phyloP scores from a whole-genome alignment of 176 grass and related monocot species.

The Zea mays region DNA sequence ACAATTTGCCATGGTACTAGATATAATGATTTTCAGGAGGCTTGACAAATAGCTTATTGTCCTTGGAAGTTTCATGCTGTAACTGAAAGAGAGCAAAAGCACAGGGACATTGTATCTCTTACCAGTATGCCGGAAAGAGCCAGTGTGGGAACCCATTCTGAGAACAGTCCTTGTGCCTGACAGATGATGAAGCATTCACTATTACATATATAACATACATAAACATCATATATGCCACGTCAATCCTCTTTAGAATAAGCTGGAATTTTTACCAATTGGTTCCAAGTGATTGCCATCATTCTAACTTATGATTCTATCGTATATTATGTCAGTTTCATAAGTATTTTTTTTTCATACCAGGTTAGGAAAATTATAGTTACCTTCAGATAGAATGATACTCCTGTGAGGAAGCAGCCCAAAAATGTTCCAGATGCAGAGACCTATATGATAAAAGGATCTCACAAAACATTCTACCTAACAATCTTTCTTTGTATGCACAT shows the following conservation, averaged over 20 bases:
- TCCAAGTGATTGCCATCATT: background rate
- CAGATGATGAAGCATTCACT: slow-evolving; percentile 23
- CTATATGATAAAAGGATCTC: slow-evolving; percentile 48
- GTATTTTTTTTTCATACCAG: background rate
- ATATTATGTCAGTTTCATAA: background rate
- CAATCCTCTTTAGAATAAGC: background rate
- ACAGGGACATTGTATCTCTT: slow-evolving; percentile 14
- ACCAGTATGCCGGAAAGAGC: slow-evolving; percentile 77
- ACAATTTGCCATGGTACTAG: background rate
- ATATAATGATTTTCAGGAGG: background rate
- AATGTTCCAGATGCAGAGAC: slow-evolving; percentile 76
- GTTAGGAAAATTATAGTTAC: slow-evolving; percentile 36
- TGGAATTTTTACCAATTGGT: background rate
- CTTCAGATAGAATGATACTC: slow-evolving; percentile 75
- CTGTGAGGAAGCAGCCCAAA: slow-evolving; percentile 61
- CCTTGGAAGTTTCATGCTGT: background rate
- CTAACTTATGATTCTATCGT: background rate
- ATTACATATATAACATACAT: slow-evolving; percentile 30
- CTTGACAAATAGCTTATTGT: background rate
- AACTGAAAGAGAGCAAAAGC: slow-evolving; percentile 11
- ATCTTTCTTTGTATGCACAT: slow-evolving; percentile 31
- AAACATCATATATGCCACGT: background rate
- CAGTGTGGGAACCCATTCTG: slow-evolving; percentile 55
- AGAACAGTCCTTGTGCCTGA: slow-evolving; percentile 56
- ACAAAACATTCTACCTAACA: slow-evolving; percentile 35